Evolutionary conservation across 2,329 filamentous ascomycete genomes (phyloP), one percentile per base, ranked within the genome.

Genomic region (Myriangium duriaei): DNA sequence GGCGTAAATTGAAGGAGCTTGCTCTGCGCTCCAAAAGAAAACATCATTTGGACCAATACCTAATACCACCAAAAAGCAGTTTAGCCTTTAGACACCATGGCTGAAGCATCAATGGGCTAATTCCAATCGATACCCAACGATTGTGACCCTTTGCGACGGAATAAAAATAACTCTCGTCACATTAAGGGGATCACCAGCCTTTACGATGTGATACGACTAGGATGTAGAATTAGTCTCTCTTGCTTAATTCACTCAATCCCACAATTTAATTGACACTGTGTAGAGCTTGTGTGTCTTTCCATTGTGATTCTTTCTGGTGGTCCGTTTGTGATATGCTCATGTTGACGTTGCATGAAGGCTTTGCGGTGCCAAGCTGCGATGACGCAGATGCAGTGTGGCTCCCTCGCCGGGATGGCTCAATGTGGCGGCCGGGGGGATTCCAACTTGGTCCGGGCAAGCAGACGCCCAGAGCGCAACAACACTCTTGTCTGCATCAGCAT

Each of bases 151-250:
- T 36, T 24, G 12, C 24, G 26, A 28, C 35, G 31, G 15, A 37
- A 30, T 19, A 37, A 11, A 26, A 26, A n/a, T 26, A 7, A n/a
- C 21, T 26, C 21, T 26, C n/a, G 21, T 26, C 21, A 26, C 21
- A 26, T 26, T 7, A 26, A 7, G 21, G 21, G n/a, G 7, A 26
- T 26, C 26, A n/a, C 35, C 31, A 24, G 30, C 31, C 26, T 37
- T 37, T 21, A 37, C 32, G 36, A 39, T 32, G 36, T 39, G 36
- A 32, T 32, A 39, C 36, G 36, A 39, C 32, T 39, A 29, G 32
- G 29, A 39, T 39, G 36, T 39, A 39, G 36, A 26, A 39, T 16
- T 39, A 39, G 36, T 24, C 28, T 39, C n/a, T 30, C 26, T 39
- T 39, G n/a, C 36, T 32, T 39, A 38, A 38, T 39, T 26, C 21